Base-by-base conservation (phyloP, 2,329 filamentous ascomycete species). In the Calonectria hongkongensis region DNA sequence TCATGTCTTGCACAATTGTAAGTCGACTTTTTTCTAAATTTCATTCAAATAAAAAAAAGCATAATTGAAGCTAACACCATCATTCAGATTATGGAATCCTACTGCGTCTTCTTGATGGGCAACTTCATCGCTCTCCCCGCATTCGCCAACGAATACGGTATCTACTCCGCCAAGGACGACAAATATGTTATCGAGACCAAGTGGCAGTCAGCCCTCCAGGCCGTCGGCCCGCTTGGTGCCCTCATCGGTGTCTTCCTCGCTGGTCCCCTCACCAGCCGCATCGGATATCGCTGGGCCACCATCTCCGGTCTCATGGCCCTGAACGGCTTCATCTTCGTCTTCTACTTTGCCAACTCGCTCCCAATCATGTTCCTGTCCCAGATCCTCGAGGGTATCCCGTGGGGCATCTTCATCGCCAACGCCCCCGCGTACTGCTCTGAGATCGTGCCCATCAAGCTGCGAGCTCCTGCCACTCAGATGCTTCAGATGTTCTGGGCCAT, bases 401-500 rank as follows among this genome's bases (percentile, higher is more conserved):
- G 91, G 91, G 90, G 91, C 27, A 87, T 92, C 76, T 92, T 92
- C 82, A 91, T 92, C 74, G 89, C 90, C 78, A 91, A 91, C 80
- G 86, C 90, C 12, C 90, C 90, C 1, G 90, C 90, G 2, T 92
- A 92, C 83, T 89, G 88, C 81, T 85, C 84, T 75, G 90, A 92
- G 80, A 90, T 92, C 63, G 89, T 91, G 13, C 90, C 90, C 0
- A 85, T 92, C 45, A 82, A 84, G 76, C 84, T 92, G 51, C 84
- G 90, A 80, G 90, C 88, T 70, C 87, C 89, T 51, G 86, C 85
- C 16, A 92, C 90, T 2, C 88, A 89, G 78, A 92, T 89, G 84
- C 76, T 92, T 80, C 90, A 92, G 80, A 92, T 92, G 90, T 89
- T 89, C 83, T 92, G 90, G 90, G 88, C 89, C 4, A 89, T 92